These are phyloP conservation scores for Leishmania turanica DNA, from an alignment of 208 protist species.

Conservation along the genomic window DNA sequence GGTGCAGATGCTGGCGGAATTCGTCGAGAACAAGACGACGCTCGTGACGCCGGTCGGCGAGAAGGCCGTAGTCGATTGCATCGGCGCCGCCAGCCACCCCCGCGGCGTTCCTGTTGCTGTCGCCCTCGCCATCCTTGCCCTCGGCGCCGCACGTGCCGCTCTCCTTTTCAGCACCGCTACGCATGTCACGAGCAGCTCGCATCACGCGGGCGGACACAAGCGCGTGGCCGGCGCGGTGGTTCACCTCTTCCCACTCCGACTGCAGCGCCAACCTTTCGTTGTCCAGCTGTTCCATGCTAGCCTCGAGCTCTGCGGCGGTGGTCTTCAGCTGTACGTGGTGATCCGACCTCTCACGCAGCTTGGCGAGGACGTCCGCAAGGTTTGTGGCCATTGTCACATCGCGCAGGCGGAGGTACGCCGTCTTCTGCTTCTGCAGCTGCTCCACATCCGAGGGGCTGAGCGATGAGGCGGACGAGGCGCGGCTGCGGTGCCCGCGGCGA, in stretches of 20 bases:
- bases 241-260: constrained; percentile 71
- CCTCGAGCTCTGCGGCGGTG: constrained; percentile 72
- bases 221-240: constrained; percentile 63
- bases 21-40: constrained; percentile 82
- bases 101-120: background rate
- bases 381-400: constrained; percentile 85
- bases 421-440: constrained; percentile 72
- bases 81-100: constrained; percentile 16
- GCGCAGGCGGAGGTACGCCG: constrained; percentile 92
- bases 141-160: constrained; percentile 4
- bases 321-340: constrained; percentile 77
- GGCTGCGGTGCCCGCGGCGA: constrained; percentile 29
- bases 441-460: constrained; percentile 72
- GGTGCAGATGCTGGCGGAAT: constrained; percentile 87
- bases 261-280: constrained; percentile 60
- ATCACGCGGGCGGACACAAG: constrained; percentile 39
- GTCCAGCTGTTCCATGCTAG: constrained; percentile 46
- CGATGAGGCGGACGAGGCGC: constrained; percentile 22
- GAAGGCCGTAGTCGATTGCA: constrained; percentile 52
- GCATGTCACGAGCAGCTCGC: constrained; percentile 41
- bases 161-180: background rate
- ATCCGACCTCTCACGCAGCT: constrained; percentile 80
- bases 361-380: constrained; percentile 91
- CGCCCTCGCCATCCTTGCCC: constrained; percentile 12
- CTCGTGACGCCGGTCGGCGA: constrained; percentile 53